phyloP scores from a whole-genome alignment of 768 basidiomycete species.

The Tulasnella sp. region DNA sequence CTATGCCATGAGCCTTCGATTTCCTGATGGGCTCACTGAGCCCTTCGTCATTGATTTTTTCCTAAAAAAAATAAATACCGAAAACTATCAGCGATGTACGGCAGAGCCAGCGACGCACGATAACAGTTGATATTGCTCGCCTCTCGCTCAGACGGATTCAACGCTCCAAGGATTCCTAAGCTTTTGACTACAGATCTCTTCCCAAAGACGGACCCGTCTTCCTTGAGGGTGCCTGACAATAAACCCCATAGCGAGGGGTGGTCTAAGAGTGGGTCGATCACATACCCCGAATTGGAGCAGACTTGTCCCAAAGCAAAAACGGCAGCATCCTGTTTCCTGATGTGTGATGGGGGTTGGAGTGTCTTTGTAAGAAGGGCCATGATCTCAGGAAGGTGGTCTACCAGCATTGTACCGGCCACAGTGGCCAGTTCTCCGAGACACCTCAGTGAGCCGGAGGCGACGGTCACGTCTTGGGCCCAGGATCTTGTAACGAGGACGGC shows the following conservation, averaged over 20 bases:
- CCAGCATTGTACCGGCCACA: slow-evolving; percentile 86
- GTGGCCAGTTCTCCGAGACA: slow-evolving; percentile 89
- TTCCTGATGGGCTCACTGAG: slow-evolving; percentile 45
- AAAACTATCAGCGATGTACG: too few relatives aligned
- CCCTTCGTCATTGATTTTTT: slow-evolving; percentile 45
- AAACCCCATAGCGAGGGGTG: slow-evolving; percentile 83
- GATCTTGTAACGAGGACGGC: slow-evolving; percentile 84
- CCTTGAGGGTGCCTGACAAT: slow-evolving; percentile 71
- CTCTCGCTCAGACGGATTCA: slow-evolving; percentile 93
- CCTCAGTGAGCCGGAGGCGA: slow-evolving; percentile 85
- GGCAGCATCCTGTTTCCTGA: slow-evolving; percentile 81
- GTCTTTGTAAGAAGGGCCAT: slow-evolving; percentile 84
- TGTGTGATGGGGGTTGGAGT: slow-evolving; percentile 76
- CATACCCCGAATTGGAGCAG: slow-evolving; percentile 91
- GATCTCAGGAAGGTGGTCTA: slow-evolving; percentile 69
- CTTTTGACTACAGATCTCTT: slow-evolving; percentile 88
- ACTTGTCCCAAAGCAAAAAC: slow-evolving; percentile 89
- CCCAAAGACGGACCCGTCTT: slow-evolving; percentile 59
- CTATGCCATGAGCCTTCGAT: slow-evolving; percentile 29
- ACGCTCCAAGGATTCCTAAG: slow-evolving; percentile 86
- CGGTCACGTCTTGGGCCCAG: slow-evolving; percentile 72
- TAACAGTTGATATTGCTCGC: slow-evolving; percentile 33
- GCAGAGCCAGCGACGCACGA: background rate
- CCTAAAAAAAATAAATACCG: slow-evolving; percentile 23
- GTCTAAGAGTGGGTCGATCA: slow-evolving; percentile 81